Conservation (phyloP, 129 eudicot species). For the Logfia minima region DNA sequence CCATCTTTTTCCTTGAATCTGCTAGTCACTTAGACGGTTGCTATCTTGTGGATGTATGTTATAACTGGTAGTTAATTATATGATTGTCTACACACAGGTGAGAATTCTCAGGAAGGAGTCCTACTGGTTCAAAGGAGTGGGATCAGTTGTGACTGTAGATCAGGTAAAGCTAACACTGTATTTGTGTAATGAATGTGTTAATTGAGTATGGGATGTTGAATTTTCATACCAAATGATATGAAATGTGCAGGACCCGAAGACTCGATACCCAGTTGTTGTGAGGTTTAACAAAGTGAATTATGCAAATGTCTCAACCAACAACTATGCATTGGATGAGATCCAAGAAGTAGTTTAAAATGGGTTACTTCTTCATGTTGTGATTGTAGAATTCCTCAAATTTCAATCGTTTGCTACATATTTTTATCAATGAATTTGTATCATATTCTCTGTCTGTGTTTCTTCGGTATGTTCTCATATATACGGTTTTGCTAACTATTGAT, state of each 20-base stretch:
- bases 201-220: background rate
- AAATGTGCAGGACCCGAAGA: slow-evolving; percentile 63
- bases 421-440: slow-evolving; percentile 41
- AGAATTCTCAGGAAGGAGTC: slow-evolving; percentile 92
- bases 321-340: slow-evolving; percentile 97
- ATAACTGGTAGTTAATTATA: background rate
- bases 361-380: slow-evolving; percentile 30
- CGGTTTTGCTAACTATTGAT: slow-evolving; percentile 3
- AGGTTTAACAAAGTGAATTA: slow-evolving; percentile 95
- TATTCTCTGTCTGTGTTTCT: slow-evolving; percentile 28
- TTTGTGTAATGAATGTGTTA: background rate
- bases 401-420: slow-evolving; percentile 34
- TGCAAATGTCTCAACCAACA: slow-evolving; percentile 92
- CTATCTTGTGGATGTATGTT: no score
- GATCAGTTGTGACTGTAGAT: slow-evolving; percentile 96
- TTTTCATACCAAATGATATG: background rate
- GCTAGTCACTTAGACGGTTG: no score
- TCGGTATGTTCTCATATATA: slow-evolving; percentile 4
- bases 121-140: slow-evolving; percentile 94
- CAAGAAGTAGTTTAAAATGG: slow-evolving; percentile 48
- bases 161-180: slow-evolving; percentile 30
- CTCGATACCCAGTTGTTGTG: slow-evolving; percentile 98
- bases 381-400: slow-evolving; percentile 35
- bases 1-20: no score
- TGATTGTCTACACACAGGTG: slow-evolving; percentile 47